These are phyloP conservation scores for Trichoderma sp. DNA, from an alignment of 2,329 filamentous ascomycete species.

Conservation along the genomic window DNA sequence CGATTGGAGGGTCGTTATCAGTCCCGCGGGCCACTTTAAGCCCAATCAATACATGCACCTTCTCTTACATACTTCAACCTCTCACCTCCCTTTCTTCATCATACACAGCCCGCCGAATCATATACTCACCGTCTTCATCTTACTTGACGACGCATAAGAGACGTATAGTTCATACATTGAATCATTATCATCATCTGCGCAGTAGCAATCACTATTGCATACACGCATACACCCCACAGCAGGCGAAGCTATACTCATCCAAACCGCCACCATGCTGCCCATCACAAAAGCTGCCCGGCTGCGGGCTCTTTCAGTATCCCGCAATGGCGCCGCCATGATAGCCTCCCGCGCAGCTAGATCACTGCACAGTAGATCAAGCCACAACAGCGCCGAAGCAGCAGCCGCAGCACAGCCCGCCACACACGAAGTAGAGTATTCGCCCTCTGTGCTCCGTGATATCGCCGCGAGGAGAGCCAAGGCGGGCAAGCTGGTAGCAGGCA, in stretches of 20 bases:
- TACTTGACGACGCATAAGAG: neutral
- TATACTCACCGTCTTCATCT: neutral
- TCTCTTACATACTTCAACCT: neutral
- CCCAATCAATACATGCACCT: neutral
- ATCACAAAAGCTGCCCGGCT: conserved; percentile 33
- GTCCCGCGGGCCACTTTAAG: neutral
- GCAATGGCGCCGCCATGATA: conserved; percentile 10
- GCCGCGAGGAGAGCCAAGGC: conserved; percentile 62
- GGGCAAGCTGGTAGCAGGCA: conserved; percentile 72
- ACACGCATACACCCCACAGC: neutral
- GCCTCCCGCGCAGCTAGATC: conserved; percentile 17
- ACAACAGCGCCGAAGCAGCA: conserved; percentile 35
- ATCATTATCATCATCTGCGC: neutral
- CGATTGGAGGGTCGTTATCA: conserved; percentile 13
- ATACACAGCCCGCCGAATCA: neutral
- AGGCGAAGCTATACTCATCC: neutral
- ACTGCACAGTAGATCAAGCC: conserved; percentile 32
- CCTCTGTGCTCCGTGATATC: conserved; percentile 40
- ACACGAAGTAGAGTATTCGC: conserved; percentile 33
- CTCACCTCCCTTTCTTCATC: conserved; percentile 19
- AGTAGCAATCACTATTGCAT: neutral
- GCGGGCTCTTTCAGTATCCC: conserved; percentile 19
- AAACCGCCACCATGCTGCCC: conserved; percentile 33
- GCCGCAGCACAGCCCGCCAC: conserved; percentile 35
- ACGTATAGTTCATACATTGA: neutral